Evolutionary conservation across 2,329 filamentous ascomycete species (phyloP), one percentile per base, ranked within the genome.

Genomic region (Cryphonectria nitschkei): DNA sequence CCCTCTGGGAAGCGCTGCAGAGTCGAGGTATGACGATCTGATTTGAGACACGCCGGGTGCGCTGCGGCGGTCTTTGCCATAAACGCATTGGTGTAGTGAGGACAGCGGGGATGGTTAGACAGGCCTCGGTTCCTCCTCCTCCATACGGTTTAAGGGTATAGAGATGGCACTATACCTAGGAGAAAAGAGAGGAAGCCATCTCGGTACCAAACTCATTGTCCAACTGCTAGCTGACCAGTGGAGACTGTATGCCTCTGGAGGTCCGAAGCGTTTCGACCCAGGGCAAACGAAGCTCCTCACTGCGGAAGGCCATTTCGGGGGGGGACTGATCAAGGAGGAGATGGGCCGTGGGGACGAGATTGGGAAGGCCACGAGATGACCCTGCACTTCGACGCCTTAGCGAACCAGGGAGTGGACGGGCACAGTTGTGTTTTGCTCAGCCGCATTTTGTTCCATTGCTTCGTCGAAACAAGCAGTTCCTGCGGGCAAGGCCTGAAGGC

Each of bases 301-400:
- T 9, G 16, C 7, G 29, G 32, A 11, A 7, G 29, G 7, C 34
- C 8, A 22, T 11, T 16, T 37, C 34, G 34, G 34, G 58, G 19
- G 34, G 34, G 13, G 32, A n/a, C 34, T 39, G 34, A n/a, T 61
- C 32, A 39, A 39, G 34, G 54, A 58, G 54, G 54, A 58, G 37
- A 43, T 41, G 61, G 41, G 14, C 26, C 34, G 26, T 46, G 22
- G 19, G 39, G 39, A 64, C 22, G 13, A 16, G 34, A 64, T 16
- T 41, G 61, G 61, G 37, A 58, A 68, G 63, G 65, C 69, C 50
- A 70, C 65, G 69, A 70, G 67, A 68, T 61, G 68, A 39, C 56
- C 70, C 66, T 52, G 62, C 52, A 61, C 8, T 11, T 58, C 32
- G 34, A 58, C 50, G 26, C 37, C 52, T 58, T 60, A 54, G 32